Conservation (phyloP, 352 stramenopile genomes). For the Phytophthora sp. region DNA sequence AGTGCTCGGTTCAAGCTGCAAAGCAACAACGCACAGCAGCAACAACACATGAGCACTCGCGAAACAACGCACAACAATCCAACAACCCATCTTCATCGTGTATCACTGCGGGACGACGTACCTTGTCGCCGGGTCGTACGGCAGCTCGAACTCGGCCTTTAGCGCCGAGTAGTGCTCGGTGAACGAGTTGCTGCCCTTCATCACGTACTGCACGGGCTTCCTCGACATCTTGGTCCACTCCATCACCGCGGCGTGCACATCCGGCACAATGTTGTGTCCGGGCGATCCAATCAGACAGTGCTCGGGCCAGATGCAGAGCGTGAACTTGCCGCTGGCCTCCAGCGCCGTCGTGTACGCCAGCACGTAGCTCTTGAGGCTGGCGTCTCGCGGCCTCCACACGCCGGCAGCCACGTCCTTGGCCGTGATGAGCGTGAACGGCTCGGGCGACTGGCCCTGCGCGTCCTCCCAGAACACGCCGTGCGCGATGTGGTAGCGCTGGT, state of each 20-base stretch:
- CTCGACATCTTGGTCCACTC: constrained; percentile 80
- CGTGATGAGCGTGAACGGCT: constrained; percentile 95
- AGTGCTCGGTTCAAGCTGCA: constrained; percentile 85
- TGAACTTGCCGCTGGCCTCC: constrained; percentile 90
- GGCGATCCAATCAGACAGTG: constrained; percentile 95
- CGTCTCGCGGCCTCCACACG: constrained; percentile 65
- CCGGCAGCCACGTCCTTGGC: constrained; percentile 70
- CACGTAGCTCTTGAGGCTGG: constrained; percentile 82
- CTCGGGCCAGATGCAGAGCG: constrained; percentile 96
- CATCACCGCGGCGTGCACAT: constrained; percentile 84
- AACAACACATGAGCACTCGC: constrained; percentile 4
- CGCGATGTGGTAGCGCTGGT: constrained; percentile 96
- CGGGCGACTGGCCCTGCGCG: constrained; percentile 61
- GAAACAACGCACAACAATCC: background rate
- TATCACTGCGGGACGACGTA: constrained; percentile 8
- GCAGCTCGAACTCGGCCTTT: constrained; percentile 92
- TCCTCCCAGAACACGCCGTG: constrained; percentile 95
- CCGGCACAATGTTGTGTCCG: constrained; percentile 89
- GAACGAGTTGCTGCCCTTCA: constrained; percentile 95
- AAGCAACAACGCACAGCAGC: constrained; percentile 24
- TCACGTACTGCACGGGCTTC: constrained; percentile 86
- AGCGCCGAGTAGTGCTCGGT: constrained; percentile 98
- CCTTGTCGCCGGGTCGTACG: constrained; percentile 70
- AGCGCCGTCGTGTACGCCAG: constrained; percentile 91
- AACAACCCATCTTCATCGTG: background rate